These are phyloP conservation scores for Davidsoniella eucalypti DNA, from an alignment of 2,329 filamentous ascomycete species.

Conservation along the genomic window DNA sequence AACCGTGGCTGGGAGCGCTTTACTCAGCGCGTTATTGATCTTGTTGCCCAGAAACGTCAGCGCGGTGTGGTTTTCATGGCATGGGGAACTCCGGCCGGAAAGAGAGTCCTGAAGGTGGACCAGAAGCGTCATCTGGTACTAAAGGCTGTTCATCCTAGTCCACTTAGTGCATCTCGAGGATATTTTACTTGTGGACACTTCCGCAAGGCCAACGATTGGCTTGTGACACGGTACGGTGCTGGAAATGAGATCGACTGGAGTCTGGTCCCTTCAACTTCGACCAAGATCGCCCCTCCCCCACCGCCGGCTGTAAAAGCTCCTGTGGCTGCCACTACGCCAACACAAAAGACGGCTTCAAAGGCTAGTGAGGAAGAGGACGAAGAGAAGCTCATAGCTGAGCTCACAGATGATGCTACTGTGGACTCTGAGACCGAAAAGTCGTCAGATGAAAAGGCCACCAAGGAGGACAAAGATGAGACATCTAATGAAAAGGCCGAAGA, in stretches of 20 bases:
- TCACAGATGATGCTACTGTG: conserved; percentile 12
- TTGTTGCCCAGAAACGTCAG: conserved; percentile 59
- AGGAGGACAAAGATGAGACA: conserved; percentile 10
- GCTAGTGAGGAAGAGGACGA: conserved; percentile 9
- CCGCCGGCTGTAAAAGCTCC: conserved; percentile 13
- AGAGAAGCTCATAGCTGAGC: conserved; percentile 10
- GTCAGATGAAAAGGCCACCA: conserved; percentile 14
- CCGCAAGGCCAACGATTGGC: conserved; percentile 69
- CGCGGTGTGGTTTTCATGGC: conserved; percentile 86
- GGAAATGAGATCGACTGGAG: conserved; percentile 78
- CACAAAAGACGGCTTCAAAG: not conserved
- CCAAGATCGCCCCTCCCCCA: conserved; percentile 18
- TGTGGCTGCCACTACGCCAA: conserved; percentile 2
- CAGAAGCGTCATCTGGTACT: conserved; percentile 62
- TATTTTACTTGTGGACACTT: conserved; percentile 80
- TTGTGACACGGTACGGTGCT: conserved; percentile 60
- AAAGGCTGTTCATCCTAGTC: conserved; percentile 79
- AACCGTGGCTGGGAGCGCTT: conserved; percentile 85
- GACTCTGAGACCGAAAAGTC: conserved; percentile 15
- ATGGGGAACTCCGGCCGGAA: conserved; percentile 76
- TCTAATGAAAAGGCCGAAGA: not conserved
- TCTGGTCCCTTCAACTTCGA: conserved; percentile 19
- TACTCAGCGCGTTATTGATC: conserved; percentile 81
- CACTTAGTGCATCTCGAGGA: conserved; percentile 67
- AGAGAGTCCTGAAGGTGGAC: conserved; percentile 61